phyloP scores from a whole-genome alignment of 805 yeast species.

The Huiozyma sinensis region DNA sequence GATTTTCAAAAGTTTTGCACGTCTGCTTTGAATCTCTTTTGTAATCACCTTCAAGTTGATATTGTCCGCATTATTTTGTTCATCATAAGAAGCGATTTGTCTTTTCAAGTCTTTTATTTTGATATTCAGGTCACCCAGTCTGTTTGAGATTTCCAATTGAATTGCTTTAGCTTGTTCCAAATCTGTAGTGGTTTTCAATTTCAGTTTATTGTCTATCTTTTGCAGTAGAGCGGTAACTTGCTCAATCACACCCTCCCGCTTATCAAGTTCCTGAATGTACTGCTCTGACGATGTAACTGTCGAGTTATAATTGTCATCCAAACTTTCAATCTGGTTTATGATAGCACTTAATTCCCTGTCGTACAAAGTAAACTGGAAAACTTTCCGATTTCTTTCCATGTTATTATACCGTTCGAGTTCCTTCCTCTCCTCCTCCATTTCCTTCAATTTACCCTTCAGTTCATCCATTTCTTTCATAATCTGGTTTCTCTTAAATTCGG shows the following conservation, averaged over 20 bases:
- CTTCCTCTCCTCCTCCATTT: conserved; percentile 68
- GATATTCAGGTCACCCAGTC: conserved; percentile 40
- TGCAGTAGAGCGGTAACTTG: conserved; percentile 37
- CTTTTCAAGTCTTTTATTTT: conserved; percentile 34
- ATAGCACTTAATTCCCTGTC: conserved; percentile 66
- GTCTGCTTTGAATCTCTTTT: conserved; percentile 28
- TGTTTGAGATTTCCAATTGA: conserved; percentile 37
- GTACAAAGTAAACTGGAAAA: conserved; percentile 61
- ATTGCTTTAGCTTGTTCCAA: conserved; percentile 42
- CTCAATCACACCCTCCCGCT: conserved; percentile 44
- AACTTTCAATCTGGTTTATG: conserved; percentile 44
- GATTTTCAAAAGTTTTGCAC: conserved; percentile 27
- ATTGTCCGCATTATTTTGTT: conserved; percentile 22
- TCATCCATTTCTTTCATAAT: conserved; percentile 64
- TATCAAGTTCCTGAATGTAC: conserved; percentile 46
- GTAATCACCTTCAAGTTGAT: conserved; percentile 19
- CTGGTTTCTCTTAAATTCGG: conserved; percentile 57
- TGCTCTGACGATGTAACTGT: conserved; percentile 42
- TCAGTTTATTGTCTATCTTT: conserved; percentile 37
- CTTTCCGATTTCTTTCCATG: conserved; percentile 56
- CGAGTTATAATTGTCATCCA: conserved; percentile 47
- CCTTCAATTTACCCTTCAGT: conserved; percentile 61
- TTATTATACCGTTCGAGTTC: conserved; percentile 63
- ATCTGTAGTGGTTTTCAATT: conserved; percentile 44
- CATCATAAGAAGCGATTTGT: conserved; percentile 26